A percentile compares a stretch with the other conserved stretches of the same genome.
These are phyloP conservation scores for Colletotrichum somersetense DNA, from an alignment of 2,329 filamentous ascomycete genomes.

Conservation along the genomic window DNA sequence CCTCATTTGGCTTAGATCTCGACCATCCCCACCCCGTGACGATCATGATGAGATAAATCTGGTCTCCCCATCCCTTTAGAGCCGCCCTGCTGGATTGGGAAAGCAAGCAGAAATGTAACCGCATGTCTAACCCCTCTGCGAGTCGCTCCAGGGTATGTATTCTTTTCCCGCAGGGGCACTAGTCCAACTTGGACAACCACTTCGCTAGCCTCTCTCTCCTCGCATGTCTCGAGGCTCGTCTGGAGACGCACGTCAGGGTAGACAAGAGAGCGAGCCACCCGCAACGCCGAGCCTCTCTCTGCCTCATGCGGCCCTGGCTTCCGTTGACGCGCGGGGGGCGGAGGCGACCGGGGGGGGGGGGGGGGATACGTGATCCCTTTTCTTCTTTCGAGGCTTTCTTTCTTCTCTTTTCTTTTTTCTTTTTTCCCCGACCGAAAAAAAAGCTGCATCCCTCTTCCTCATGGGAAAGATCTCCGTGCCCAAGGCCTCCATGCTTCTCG, in stretches of 20 bases:
- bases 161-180: constrained; percentile 14
- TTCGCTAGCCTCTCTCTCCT: constrained; percentile 21
- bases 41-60: constrained; percentile 41
- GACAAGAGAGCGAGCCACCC: not conserved
- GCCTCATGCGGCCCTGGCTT: not conserved
- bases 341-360: no score
- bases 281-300: not conserved
- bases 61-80: not conserved
- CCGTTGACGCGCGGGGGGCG: not conserved
- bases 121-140: not conserved
- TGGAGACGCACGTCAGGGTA: not conserved
- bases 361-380: not conserved
- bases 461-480: not conserved
- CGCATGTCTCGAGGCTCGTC: constrained; percentile 20
- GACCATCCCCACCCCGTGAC: not conserved
- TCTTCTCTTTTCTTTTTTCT: not conserved
- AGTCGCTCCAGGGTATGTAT: not conserved
- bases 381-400: constrained; percentile 25
- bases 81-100: constrained; percentile 1
- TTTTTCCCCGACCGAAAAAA: not conserved
- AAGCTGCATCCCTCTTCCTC: constrained; percentile 12
- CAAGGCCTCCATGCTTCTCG: constrained; percentile 17
- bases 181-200: constrained; percentile 38
- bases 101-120: constrained; percentile 5
- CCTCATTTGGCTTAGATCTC: constrained; percentile 26